Conservation (phyloP, 768 basidiomycete species). For the Chalciporus chontae region DNA sequence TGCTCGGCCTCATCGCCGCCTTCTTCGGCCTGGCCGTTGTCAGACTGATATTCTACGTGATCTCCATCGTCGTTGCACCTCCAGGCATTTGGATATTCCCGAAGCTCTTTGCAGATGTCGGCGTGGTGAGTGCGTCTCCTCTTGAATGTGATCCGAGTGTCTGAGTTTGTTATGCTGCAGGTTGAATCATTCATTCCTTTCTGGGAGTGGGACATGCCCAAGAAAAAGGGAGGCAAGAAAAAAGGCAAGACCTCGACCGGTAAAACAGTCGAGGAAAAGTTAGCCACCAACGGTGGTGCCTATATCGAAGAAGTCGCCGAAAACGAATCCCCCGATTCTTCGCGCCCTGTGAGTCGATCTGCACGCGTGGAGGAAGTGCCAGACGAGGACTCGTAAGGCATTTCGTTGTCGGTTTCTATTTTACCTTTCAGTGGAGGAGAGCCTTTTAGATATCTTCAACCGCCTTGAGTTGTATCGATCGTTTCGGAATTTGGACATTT, state of each 20-base stretch:
- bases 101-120: constrained; percentile 95
- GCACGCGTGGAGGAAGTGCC: constrained; percentile 45
- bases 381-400: constrained; percentile 35
- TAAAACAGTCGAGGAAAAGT: constrained; percentile 36
- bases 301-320: constrained; percentile 34
- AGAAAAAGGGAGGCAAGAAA: constrained; percentile 65
- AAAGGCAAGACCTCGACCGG: constrained; percentile 38
- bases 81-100: constrained; percentile 99
- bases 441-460: too few species aligned
- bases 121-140: constrained; percentile 70
- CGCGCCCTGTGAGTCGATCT: constrained; percentile 33
- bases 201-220: constrained; percentile 93
- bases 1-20: constrained; percentile 82
- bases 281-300: constrained; percentile 40
- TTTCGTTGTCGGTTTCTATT: too few species aligned
- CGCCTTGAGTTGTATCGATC: too few species aligned
- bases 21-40: constrained; percentile 92
- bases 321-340: constrained; percentile 30
- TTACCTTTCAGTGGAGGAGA: too few species aligned
- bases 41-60: constrained; percentile 88
- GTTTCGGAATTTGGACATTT: too few species aligned
- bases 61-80: constrained; percentile 79
- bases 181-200: constrained; percentile 95
- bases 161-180: constrained; percentile 37
- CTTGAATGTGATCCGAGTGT: background rate